A percentile compares a stretch with the other conserved stretches of the same genome.
Conservation (phyloP, 176 grass and related monocot genomes). For the Ensete glaucum region DNA sequence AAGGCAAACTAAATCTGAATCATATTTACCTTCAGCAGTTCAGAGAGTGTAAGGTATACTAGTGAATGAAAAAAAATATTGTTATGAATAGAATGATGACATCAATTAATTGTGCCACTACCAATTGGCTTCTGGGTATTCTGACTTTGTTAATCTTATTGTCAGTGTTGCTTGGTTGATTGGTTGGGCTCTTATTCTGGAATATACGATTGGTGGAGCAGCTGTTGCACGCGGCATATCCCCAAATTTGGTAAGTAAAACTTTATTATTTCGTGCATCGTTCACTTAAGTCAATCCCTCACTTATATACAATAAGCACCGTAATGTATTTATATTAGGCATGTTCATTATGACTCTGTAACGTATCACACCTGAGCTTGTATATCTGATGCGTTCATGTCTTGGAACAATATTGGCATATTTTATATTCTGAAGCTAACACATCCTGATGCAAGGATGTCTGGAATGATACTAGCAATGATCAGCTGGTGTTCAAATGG, state of each 20-base stretch:
- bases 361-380: neutral
- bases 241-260: slow-evolving; percentile 67
- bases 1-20: neutral
- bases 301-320: neutral
- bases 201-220: slow-evolving; percentile 92
- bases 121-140: neutral
- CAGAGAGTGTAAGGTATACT: neutral
- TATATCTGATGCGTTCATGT: neutral
- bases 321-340: neutral
- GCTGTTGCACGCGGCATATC: slow-evolving; percentile 97
- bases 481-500: neutral
- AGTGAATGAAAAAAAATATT: neutral
- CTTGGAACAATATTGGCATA: no score
- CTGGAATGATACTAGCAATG: no score
- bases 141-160: slow-evolving; percentile 17
- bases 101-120: neutral
- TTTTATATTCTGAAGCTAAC: neutral
- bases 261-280: slow-evolving; percentile 19
- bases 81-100: neutral
- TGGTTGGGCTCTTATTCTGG: slow-evolving; percentile 90
- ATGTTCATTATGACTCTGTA: neutral
- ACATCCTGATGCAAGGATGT: neutral
- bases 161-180: slow-evolving; percentile 92
- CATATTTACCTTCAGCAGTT: neutral
- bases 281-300: neutral